A percentile compares a stretch with the other conserved stretches of the same genome.
These are phyloP conservation scores for Staphylotrichum longicolle DNA, from an alignment of 495 filamentous ascomycete genomes.

Conservation along the genomic window DNA sequence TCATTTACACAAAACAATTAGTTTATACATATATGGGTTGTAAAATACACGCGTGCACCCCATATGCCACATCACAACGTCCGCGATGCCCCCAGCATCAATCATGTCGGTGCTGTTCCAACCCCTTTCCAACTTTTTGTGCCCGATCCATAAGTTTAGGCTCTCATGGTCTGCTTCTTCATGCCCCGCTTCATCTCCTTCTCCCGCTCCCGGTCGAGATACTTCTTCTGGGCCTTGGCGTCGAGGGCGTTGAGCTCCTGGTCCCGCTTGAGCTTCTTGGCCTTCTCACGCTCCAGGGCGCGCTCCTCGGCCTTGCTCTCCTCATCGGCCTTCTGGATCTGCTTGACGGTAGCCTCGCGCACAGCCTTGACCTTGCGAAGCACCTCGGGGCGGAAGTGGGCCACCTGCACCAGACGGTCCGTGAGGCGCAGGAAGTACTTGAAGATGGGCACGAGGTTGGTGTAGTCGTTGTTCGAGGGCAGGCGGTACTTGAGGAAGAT, in stretches of 20 bases:
- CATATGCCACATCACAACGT: no score
- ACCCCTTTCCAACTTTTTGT: no score
- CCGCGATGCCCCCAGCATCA: no score
- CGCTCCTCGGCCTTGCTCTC: constrained; percentile 95
- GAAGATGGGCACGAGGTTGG: constrained; percentile 71
- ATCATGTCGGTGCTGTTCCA: no score
- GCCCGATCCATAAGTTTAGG: constrained; percentile 11
- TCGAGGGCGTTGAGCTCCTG: constrained; percentile 74
- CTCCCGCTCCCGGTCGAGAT: constrained; percentile 84
- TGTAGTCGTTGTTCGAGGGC: constrained; percentile 63
- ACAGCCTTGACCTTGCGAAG: constrained; percentile 73
- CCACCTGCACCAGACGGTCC: constrained; percentile 70
- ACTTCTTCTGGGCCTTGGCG: constrained; percentile 94
- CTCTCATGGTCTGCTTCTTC: constrained; percentile 65
- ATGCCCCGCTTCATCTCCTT: constrained; percentile 70
- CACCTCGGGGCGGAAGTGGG: constrained; percentile 87
- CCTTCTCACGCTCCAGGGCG: constrained; percentile 69
- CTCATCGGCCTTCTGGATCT: constrained; percentile 76
- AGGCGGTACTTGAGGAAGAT: constrained; percentile 73
- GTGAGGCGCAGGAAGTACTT: constrained; percentile 77
- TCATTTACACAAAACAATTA: no score
- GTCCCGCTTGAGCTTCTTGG: constrained; percentile 92
- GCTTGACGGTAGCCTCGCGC: constrained; percentile 78
- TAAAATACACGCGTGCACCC: no score
- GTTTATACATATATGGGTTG: no score